Percentiles rank a stretch among this genome's conserved stretches.
Conservation (phyloP, 257 asterid species). For the Penstemon newberryi region DNA sequence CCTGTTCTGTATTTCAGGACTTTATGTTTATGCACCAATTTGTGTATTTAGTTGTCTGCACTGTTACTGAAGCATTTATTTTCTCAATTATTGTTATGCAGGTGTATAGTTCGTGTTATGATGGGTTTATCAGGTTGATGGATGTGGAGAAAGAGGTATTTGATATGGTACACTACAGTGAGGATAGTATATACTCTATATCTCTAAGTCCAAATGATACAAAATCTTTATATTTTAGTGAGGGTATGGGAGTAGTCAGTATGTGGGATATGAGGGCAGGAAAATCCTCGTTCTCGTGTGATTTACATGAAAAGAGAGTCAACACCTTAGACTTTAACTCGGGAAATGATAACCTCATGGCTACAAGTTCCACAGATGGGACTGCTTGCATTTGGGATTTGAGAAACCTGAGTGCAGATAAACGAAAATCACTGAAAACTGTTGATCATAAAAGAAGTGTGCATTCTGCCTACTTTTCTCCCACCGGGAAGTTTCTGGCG, state of each 20-base stretch:
- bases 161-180: slow-evolving; percentile 55
- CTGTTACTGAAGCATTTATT: slow-evolving; percentile 18
- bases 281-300: slow-evolving; percentile 48
- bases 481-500: slow-evolving; percentile 75
- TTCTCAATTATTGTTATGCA: slow-evolving; percentile 39
- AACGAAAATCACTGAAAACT: slow-evolving; percentile 44
- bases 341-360: slow-evolving; percentile 57
- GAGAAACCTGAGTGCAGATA: slow-evolving; percentile 47
- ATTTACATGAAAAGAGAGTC: slow-evolving; percentile 66
- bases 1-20: not conserved
- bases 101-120: slow-evolving; percentile 83
- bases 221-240: slow-evolving; percentile 59
- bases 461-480: slow-evolving; percentile 89
- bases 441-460: slow-evolving; percentile 66
- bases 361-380: slow-evolving; percentile 80
- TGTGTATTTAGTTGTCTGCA: not conserved
- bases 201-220: slow-evolving; percentile 47
- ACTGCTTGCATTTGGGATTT: slow-evolving; percentile 95
- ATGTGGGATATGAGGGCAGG: slow-evolving; percentile 73
- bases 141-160: slow-evolving; percentile 77
- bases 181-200: slow-evolving; percentile 49
- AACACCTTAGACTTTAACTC: slow-evolving; percentile 73
- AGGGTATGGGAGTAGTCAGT: slow-evolving; percentile 59
- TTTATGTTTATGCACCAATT: slow-evolving; percentile 2
- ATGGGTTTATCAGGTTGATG: slow-evolving; percentile 81